Percentiles rank a stretch among this genome's conserved stretches.
Evolutionary conservation across 148 eudicot species (phyloP).

Genomic region (Drosera capensis): DNA sequence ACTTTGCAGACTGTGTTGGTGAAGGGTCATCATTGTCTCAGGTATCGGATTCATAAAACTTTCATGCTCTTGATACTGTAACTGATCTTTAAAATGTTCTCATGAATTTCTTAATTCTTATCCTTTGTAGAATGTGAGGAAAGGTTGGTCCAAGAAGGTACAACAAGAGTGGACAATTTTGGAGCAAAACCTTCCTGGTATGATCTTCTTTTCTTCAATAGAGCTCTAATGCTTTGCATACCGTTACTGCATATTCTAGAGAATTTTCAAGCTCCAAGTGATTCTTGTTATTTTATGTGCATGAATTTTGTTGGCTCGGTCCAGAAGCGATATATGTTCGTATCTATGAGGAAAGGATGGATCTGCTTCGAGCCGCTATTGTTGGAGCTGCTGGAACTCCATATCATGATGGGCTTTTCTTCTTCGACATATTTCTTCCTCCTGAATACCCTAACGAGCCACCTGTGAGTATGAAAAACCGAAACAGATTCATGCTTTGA

Average conservation of each 20-base stretch:
- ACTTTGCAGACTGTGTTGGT: constrained; percentile 43
- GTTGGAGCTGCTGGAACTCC: constrained; percentile 72
- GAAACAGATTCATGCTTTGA: neutral
- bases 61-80: no score
- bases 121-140: no score
- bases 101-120: no score
- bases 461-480: constrained; percentile 42
- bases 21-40: constrained; percentile 34
- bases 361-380: constrained; percentile 66
- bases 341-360: constrained; percentile 47
- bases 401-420: constrained; percentile 66
- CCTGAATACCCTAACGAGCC: constrained; percentile 45
- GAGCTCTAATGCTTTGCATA: neutral
- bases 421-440: constrained; percentile 58
- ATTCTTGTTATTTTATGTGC: neutral
- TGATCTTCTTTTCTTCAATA: neutral
- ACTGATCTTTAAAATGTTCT: no score
- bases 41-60: constrained; percentile 29
- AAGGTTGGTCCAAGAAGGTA: constrained; percentile 74
- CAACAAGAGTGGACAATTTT: constrained; percentile 90
- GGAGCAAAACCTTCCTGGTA: constrained; percentile 89
- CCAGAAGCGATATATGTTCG: constrained; percentile 71
- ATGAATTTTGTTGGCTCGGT: no score
- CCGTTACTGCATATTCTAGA: no score
- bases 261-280: no score